These are phyloP conservation scores for Setomelanomma holmii DNA, from an alignment of 2,329 filamentous ascomycete genomes.

Conservation along the genomic window DNA sequence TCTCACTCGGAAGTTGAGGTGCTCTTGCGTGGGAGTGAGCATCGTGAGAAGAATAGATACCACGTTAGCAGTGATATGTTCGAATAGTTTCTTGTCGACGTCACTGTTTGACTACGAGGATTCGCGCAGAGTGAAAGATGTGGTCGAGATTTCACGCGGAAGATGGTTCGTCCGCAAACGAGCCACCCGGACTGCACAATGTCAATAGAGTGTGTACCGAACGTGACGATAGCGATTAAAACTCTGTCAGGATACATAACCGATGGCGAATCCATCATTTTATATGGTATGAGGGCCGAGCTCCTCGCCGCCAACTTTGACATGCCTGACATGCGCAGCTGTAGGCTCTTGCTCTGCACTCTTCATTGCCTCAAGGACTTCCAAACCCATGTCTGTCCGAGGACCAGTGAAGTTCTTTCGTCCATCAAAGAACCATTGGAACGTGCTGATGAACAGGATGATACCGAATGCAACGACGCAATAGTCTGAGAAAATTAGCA, in stretches of 20 bases:
- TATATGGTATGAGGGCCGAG: background rate
- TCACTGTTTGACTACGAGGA: background rate
- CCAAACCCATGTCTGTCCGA: slow-evolving; percentile 48
- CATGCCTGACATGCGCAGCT: background rate
- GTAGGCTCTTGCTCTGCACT: slow-evolving; percentile 25
- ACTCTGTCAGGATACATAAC: background rate
- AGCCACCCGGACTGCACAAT: background rate
- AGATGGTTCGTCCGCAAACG: no score
- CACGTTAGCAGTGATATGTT: background rate
- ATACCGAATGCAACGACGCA: slow-evolving; percentile 65
- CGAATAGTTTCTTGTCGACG: background rate
- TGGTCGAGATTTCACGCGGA: no score
- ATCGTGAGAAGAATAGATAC: background rate
- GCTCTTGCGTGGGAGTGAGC: no score
- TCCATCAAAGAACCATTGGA: slow-evolving; percentile 68
- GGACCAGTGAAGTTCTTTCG: slow-evolving; percentile 67
- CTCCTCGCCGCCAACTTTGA: slow-evolving; percentile 17
- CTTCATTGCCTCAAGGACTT: slow-evolving; percentile 48
- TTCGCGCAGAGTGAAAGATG: background rate
- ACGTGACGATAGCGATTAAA: background rate
- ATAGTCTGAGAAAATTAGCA: slow-evolving; percentile 49
- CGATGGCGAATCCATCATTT: background rate
- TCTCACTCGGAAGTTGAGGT: background rate
- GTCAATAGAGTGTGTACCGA: no score
- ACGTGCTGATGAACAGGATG: slow-evolving; percentile 62